Evolutionary conservation across 2,329 filamentous ascomycete genomes (phyloP), one percentile per base, ranked within the genome.

Genomic region (Apiospora pterosperma): DNA sequence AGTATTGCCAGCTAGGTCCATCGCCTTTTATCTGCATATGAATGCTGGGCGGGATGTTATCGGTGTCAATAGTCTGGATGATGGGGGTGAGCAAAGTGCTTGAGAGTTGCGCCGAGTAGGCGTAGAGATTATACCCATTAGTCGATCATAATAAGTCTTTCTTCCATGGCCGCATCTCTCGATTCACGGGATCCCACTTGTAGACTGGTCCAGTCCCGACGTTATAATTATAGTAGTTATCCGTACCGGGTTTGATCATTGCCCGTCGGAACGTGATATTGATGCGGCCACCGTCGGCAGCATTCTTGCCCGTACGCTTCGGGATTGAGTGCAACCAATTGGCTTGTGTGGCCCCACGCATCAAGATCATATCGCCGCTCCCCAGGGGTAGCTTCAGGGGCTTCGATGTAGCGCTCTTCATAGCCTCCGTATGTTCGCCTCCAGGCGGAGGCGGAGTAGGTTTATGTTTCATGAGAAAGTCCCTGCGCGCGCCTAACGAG

Each of bases 151-250:
- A 62, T 41, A 61, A 64, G 14, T 44, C 14, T 61, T 67, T 41
- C 58, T 67, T 77, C 77, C 77, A 81, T 58, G 74, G 63, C 65
- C 70, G 73, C 82, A 85, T 84, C 69, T 88, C 85, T 66, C 82
- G 78, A 65, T 75, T 79, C 59, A 67, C 74, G 21, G 79, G 80
- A 74, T 91, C 82, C 92, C 92, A 94, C 70, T 82, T 84, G 75
- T 88, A 90, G n/a, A 90, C 85, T 1, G 80, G 82, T 0, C 92
- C 91, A 42, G 76, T 83, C 0, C 92, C 91, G 61, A 94, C 90
- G 77, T 95, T 95, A 77, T 95, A 95, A 72, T 88, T 86, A 76
- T 95, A 93, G 75, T 95, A 94, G 76, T 95, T 95, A 71, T 92
- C 89, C 34, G 91, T 94, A 1, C 91, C 91, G 4, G 81, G 90